A percentile compares a stretch with the other conserved stretches of the same genome.
Evolutionary conservation across 2,329 filamentous ascomycete species (phyloP).

Genomic region (Chaetoscypha palmicola): DNA sequence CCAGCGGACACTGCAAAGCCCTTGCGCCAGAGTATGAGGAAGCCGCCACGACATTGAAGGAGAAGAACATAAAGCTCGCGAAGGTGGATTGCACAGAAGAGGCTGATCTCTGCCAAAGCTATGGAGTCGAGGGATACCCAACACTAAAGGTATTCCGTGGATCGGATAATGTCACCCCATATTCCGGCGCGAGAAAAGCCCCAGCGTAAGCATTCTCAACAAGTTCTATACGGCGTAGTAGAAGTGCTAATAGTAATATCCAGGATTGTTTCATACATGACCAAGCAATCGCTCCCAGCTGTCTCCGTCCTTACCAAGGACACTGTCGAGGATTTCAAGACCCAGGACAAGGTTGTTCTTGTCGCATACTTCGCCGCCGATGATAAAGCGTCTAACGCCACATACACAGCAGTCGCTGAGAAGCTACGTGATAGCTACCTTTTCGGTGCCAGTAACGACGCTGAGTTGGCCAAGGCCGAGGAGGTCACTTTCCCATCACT

Average conservation of each 20-base stretch:
- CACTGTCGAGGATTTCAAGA: conserved; percentile 93
- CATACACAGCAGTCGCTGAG: conserved; percentile 64
- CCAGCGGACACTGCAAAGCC: conserved; percentile 86
- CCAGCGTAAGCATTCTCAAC: conserved; percentile 49
- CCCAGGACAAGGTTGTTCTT: conserved; percentile 90
- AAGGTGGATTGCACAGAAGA: conserved; percentile 97
- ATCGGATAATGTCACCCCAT: conserved; percentile 70
- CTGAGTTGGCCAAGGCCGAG: conserved; percentile 78
- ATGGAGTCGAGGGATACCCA: conserved; percentile 94
- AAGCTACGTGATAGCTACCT: conserved; percentile 83
- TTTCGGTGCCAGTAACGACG: conserved; percentile 83
- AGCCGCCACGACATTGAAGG: conserved; percentile 75
- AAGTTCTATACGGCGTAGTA: background rate
- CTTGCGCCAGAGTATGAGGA: conserved; percentile 89
- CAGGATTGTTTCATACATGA: conserved; percentile 80
- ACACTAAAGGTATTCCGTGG: conserved; percentile 99
- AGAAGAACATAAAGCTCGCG: conserved; percentile 77
- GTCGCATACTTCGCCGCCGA: conserved; percentile 78
- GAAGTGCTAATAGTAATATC: conserved; percentile 7
- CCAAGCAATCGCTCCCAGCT: conserved; percentile 91
- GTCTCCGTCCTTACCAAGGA: conserved; percentile 78
- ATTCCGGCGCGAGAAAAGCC: conserved; percentile 84
- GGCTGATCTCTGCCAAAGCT: conserved; percentile 79
- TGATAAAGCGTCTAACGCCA: conserved; percentile 80
- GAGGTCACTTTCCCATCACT: conserved; percentile 80